A percentile compares a stretch with the other conserved stretches of the same genome.
These are phyloP conservation scores for Nannochloris sp. DNA, from an alignment of 139 green algal species.

Conservation along the genomic window DNA sequence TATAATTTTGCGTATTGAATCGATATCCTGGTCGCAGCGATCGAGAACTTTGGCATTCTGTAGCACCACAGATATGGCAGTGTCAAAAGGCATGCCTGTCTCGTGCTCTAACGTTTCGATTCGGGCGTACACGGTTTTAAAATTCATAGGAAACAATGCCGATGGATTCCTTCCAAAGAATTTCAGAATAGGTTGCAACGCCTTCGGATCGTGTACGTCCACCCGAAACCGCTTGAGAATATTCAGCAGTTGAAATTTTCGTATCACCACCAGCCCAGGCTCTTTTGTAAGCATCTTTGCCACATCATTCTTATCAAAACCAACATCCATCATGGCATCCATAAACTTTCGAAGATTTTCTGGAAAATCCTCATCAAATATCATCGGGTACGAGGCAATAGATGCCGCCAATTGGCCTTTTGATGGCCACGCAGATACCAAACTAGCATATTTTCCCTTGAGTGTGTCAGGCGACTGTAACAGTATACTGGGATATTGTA, in stretches of 20 bases:
- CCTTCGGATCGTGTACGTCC: not conserved
- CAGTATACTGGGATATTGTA: constrained; percentile 26
- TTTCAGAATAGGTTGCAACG: not conserved
- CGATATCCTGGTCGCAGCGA: too few relatives aligned
- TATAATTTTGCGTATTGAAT: too few relatives aligned
- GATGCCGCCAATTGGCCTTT: not conserved
- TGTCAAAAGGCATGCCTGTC: too few relatives aligned
- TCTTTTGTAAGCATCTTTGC: not conserved
- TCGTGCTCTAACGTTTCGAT: too few relatives aligned
- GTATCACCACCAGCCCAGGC: not conserved
- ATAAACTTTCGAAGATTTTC: not conserved
- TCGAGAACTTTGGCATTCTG: too few relatives aligned
- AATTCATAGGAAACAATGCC: too few relatives aligned
- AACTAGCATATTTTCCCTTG: not conserved
- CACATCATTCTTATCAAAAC: constrained; percentile 1
- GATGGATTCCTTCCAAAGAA: not conserved
- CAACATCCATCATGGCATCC: constrained; percentile 6
- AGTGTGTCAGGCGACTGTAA: not conserved
- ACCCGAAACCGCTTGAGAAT: not conserved
- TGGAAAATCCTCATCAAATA: constrained; percentile 2
- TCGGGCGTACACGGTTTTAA: too few relatives aligned
- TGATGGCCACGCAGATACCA: not conserved
- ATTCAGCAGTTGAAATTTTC: not conserved
- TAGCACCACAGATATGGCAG: too few relatives aligned
- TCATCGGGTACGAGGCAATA: not conserved